Percentiles rank a stretch among this genome's conserved stretches.
Evolutionary conservation across 1,284 basidiomycete genomes (phyloP).

Genomic region (Puccinia brachypodii): DNA sequence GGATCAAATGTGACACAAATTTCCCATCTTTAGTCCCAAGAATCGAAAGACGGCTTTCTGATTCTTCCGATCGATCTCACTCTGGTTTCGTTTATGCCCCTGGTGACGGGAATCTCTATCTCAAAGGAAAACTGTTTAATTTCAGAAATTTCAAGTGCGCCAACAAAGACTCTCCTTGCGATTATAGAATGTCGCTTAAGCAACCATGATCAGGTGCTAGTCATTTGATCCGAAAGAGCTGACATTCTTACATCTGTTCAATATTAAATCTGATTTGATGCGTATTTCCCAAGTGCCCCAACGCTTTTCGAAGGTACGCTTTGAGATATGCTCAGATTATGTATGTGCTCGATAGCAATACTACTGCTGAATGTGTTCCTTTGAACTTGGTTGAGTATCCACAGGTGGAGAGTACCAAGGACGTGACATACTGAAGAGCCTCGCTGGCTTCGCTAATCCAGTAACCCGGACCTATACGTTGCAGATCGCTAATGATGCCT

Average conservation of each 20-base stretch:
- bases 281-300: neutral
- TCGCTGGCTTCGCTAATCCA: slow-evolving; percentile 24
- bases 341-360: neutral
- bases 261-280: neutral
- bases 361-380: neutral
- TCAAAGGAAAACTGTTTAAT: slow-evolving; percentile 32
- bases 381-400: neutral
- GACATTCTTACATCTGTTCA: neutral
- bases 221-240: neutral
- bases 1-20: neutral
- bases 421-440: slow-evolving; percentile 30
- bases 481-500: slow-evolving; percentile 27
- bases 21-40: neutral
- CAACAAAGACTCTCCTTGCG: neutral
- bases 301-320: slow-evolving; percentile 12
- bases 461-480: slow-evolving; percentile 43
- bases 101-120: slow-evolving; percentile 38
- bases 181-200: neutral
- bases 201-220: neutral
- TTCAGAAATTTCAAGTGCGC: slow-evolving; percentile 44
- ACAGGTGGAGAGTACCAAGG: slow-evolving; percentile 30
- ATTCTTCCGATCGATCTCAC: neutral
- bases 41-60: neutral
- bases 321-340: neutral
- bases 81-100: slow-evolving; percentile 32